Evolutionary conservation across 441 rosid species (phyloP).

Genomic region (Theobroma grandiflorum): DNA sequence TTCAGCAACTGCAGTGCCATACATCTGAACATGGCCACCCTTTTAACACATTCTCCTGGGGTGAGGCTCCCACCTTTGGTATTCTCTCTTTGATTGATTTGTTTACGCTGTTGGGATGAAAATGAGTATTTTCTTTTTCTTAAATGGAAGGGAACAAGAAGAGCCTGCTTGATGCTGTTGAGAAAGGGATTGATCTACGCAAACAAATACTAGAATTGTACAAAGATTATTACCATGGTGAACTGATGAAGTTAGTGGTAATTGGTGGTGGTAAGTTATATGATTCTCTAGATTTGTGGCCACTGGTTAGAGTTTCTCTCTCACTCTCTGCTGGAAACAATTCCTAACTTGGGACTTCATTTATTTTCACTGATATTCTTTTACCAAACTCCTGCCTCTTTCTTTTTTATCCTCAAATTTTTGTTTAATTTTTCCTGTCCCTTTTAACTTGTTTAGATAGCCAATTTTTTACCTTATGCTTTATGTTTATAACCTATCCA

Average conservation of each 20-base stretch:
- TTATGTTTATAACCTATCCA: conserved; percentile 18
- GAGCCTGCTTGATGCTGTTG: conserved; percentile 88
- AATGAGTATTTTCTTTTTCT: conserved; percentile 27
- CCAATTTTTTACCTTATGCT: not conserved
- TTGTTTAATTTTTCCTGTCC: not conserved
- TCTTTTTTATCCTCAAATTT: not conserved
- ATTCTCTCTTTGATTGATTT: conserved; percentile 31
- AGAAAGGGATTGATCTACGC: conserved; percentile 84
- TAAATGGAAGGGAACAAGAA: conserved; percentile 84
- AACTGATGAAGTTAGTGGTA: conserved; percentile 92
- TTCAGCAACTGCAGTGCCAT: conserved; percentile 93
- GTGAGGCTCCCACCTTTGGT: conserved; percentile 53
- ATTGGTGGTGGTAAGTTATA: conserved; percentile 87
- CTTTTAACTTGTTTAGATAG: not conserved
- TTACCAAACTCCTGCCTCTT: not conserved
- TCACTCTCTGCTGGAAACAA: not conserved
- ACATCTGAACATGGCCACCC: conserved; percentile 78
- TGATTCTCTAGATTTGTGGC: conserved; percentile 26
- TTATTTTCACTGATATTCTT: not conserved
- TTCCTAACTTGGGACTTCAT: not conserved
- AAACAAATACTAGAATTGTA: conserved; percentile 75
- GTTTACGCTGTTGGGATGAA: conserved; percentile 25
- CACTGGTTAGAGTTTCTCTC: not conserved
- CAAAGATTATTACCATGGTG: conserved; percentile 80
- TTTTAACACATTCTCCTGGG: conserved; percentile 87